Base-by-base conservation (phyloP, 148 eudicot genomes). In the Vaccinium macrocarpon region DNA sequence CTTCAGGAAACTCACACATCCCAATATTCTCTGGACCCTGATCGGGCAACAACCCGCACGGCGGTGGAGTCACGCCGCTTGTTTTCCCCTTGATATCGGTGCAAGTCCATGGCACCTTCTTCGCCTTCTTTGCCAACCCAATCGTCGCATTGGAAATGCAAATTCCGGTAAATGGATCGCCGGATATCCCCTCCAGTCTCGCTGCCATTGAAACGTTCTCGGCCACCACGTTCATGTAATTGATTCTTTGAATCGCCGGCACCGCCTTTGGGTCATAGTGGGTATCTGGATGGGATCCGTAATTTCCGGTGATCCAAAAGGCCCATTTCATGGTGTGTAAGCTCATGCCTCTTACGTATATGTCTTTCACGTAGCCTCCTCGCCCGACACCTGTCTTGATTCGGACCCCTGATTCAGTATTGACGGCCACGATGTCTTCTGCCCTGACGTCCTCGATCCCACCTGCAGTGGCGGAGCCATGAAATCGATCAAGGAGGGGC, bases 371-470 rank as follows among this genome's bases (percentile, higher is more conserved):
- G 79, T 81, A 96, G 6, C 95, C 98, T 55, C 98, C 99, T 46
- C 99, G 84, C 6, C 99, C 99, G 1, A 88, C 89, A 6, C 90
- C 99, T 9, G 99, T 91, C 87, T 96, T 96, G 91, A 96, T 94
- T 76, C 99, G 74, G 52, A 96, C 89, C 0, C 93, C 99, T 7
- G 99, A 94, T 79, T 94, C 97, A 1, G 99, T 91, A 78, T 91
- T 83, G 27, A 94, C 80, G 80, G 98, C 97, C 5, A 84, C 12
- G 74, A 93, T 93, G 74, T 93, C 92, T 76, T 96, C 92, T 1
- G 97, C 97, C n/a, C 98, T 82, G 50, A 96, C 98, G 51, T 96
- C 98, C 56, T 93, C 86, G 53, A 96, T 94, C 38, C 99, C 99
- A 4, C 99, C 73, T 68, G 18, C 73, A 68, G 2, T 29, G 38